Conservation (phyloP, 306 rosid species). For the Prunus mira region DNA sequence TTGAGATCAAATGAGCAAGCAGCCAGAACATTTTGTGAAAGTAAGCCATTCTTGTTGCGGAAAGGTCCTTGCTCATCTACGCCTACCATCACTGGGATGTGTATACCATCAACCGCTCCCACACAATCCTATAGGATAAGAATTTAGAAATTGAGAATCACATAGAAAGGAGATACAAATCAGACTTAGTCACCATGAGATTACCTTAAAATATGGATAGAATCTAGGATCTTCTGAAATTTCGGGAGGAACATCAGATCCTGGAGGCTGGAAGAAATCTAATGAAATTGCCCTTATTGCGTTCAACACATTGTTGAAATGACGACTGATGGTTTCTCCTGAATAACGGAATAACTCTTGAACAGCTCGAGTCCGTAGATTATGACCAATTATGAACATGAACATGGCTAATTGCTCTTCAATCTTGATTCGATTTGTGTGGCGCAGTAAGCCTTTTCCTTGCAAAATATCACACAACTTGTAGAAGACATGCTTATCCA, state of each 20-base stretch:
- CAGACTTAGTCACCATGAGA: slow-evolving; percentile 14
- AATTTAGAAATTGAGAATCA: slow-evolving; percentile 11
- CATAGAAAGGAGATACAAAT: slow-evolving; percentile 18
- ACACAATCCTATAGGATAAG: slow-evolving; percentile 63
- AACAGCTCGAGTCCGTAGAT: slow-evolving; percentile 79
- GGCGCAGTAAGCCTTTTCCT: slow-evolving; percentile 76
- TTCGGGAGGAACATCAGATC: slow-evolving; percentile 48
- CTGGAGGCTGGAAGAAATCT: slow-evolving; percentile 73
- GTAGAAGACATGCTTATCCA: slow-evolving; percentile 77
- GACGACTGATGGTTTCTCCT: slow-evolving; percentile 91
- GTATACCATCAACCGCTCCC: slow-evolving; percentile 76
- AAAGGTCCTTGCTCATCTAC: slow-evolving; percentile 95
- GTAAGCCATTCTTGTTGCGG: slow-evolving; percentile 82
- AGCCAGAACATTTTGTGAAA: slow-evolving; percentile 75
- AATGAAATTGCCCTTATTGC: slow-evolving; percentile 74
- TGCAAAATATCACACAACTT: slow-evolving; percentile 84
- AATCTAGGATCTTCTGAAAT: slow-evolving; percentile 67
- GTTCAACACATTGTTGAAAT: slow-evolving; percentile 82
- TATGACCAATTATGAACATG: slow-evolving; percentile 86
- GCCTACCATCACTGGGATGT: slow-evolving; percentile 84
- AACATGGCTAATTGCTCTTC: slow-evolving; percentile 92
- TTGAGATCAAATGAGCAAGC: slow-evolving; percentile 91
- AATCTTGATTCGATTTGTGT: slow-evolving; percentile 84
- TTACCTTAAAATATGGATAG: slow-evolving; percentile 83
- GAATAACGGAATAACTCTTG: slow-evolving; percentile 87